A percentile compares a stretch with the other conserved stretches of the same genome.
Conservation (phyloP, 2,329 filamentous ascomycete species). For the Verticillium dahliae region DNA sequence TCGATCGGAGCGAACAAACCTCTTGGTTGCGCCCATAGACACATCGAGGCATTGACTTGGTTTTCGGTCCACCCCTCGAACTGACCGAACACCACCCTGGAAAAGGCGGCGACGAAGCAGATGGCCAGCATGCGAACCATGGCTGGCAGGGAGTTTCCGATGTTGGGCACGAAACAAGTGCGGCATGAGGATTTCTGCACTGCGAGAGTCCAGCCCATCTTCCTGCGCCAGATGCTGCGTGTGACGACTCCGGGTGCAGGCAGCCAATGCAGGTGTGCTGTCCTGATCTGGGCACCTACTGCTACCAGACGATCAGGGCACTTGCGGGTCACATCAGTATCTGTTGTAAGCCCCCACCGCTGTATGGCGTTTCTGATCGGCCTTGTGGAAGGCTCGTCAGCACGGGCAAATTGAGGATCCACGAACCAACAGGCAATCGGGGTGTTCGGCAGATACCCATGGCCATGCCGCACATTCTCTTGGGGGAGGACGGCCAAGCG, state of each 20-base stretch:
- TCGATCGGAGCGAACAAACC: too few relatives aligned
- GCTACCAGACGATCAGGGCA: background rate
- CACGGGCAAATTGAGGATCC: background rate
- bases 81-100: constrained; percentile 29
- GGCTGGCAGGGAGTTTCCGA: background rate
- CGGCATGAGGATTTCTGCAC: background rate
- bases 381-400: background rate
- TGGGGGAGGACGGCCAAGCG: background rate
- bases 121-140: background rate
- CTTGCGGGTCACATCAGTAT: background rate
- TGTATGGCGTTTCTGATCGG: background rate
- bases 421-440: background rate
- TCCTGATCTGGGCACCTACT: background rate
- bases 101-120: constrained; percentile 15
- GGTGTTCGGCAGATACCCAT: background rate
- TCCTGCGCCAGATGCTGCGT: background rate
- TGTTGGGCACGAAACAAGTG: background rate
- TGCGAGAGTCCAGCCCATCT: background rate
- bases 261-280: background rate
- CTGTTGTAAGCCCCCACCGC: background rate
- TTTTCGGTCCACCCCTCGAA: constrained; percentile 39
- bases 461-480: background rate
- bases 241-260: background rate
- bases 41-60: constrained; percentile 54
- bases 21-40: constrained; percentile 41